Percentiles rank a stretch among this genome's conserved stretches.
Conservation (phyloP, 2,329 filamentous ascomycete genomes). For the Bipolaris sorokiniana region DNA sequence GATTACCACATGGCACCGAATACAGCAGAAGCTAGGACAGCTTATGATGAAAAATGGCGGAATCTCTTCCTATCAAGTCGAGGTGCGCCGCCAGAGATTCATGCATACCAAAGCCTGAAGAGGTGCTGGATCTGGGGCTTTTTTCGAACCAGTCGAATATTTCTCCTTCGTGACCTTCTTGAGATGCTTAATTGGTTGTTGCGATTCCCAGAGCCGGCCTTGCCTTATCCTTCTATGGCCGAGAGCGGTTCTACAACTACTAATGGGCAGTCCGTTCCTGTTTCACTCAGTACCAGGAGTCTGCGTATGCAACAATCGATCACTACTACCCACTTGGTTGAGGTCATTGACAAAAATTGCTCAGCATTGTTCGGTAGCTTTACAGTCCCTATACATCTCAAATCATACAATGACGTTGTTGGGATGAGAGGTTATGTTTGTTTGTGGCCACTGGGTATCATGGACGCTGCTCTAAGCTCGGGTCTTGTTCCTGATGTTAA, state of each 20-base stretch:
- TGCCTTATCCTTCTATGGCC: background rate
- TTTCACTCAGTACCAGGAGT: conserved; percentile 20
- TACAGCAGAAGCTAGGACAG: conserved; percentile 26
- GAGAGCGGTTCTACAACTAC: background rate
- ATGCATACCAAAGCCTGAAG: conserved; percentile 32
- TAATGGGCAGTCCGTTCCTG: conserved; percentile 5
- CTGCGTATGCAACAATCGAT: conserved; percentile 27
- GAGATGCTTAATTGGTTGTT: conserved; percentile 44
- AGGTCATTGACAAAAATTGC: conserved; percentile 33
- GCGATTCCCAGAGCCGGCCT: conserved; percentile 24
- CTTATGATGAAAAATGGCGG: conserved; percentile 32
- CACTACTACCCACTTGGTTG: conserved; percentile 29
- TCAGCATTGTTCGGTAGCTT: conserved; percentile 34
- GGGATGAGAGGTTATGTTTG: conserved; percentile 39
- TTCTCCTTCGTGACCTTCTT: conserved; percentile 36
- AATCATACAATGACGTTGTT: conserved; percentile 29
- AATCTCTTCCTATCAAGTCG: conserved; percentile 28
- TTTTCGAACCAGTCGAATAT: conserved; percentile 38
- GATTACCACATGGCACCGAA: conserved; percentile 30
- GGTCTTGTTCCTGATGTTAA: conserved; percentile 35
- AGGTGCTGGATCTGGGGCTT: conserved; percentile 38
- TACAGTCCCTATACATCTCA: conserved; percentile 32
- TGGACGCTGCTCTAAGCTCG: conserved; percentile 34
- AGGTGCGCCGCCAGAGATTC: conserved; percentile 38
- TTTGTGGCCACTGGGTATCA: conserved; percentile 36